Evolutionary conservation across 2,329 filamentous ascomycete genomes (phyloP).

Genomic region (Helminthosporium solani): DNA sequence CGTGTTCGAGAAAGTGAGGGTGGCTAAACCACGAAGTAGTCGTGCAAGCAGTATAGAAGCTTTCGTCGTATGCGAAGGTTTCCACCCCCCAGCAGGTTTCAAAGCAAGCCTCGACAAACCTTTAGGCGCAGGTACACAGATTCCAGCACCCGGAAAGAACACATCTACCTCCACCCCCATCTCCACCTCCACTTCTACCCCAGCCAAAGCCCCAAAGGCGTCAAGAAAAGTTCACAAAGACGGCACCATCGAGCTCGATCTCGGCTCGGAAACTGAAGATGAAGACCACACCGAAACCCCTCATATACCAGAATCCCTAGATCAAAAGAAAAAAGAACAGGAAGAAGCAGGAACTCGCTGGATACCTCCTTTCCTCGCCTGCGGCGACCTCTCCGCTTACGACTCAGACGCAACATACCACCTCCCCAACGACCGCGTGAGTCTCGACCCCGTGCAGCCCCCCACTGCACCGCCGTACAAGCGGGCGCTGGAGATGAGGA

Average conservation of each 20-base stretch:
- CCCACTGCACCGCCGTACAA: constrained; percentile 96
- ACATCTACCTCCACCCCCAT: neutral
- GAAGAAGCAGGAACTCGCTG: constrained; percentile 60
- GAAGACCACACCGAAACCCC: too few relatives aligned
- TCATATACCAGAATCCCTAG: too few relatives aligned
- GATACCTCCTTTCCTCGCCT: constrained; percentile 97
- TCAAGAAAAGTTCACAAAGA: constrained; percentile 44
- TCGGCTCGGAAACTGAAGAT: constrained; percentile 47
- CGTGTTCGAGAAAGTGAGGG: constrained; percentile 82
- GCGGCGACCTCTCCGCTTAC: constrained; percentile 89
- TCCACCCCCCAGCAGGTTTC: constrained; percentile 75
- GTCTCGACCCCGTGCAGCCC: constrained; percentile 88
- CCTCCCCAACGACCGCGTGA: constrained; percentile 81
- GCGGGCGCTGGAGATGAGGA: constrained; percentile 80
- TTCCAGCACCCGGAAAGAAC: constrained; percentile 41
- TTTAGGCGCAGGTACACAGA: constrained; percentile 62
- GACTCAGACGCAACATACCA: constrained; percentile 95
- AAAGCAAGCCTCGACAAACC: constrained; percentile 73
- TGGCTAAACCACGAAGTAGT: constrained; percentile 91
- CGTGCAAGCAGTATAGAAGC: constrained; percentile 96
- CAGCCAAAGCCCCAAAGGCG: constrained; percentile 12
- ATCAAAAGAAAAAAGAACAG: constrained; percentile 26
- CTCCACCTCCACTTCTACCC: neutral
- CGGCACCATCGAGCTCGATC: constrained; percentile 50
- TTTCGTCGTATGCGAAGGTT: constrained; percentile 92